These are phyloP conservation scores for Cytidiella melzeri DNA, from an alignment of 768 basidiomycete genomes.

Conservation along the genomic window DNA sequence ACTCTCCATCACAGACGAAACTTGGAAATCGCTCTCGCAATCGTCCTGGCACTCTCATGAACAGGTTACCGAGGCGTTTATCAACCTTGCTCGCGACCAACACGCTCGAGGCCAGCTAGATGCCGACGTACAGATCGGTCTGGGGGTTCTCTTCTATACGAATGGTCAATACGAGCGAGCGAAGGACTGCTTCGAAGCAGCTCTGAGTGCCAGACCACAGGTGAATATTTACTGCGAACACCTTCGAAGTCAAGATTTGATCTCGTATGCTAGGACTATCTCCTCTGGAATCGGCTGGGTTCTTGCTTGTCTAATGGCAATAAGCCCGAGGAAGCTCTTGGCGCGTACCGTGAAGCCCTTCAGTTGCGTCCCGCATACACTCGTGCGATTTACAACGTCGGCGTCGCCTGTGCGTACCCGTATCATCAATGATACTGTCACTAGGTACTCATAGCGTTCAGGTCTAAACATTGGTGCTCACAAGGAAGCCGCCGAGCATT, in stretches of 20 bases:
- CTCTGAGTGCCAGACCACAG: slow-evolving; percentile 71
- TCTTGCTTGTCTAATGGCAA: slow-evolving; percentile 92
- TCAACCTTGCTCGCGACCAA: slow-evolving; percentile 77
- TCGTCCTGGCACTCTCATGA: slow-evolving; percentile 80
- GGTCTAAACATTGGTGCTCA: slow-evolving; percentile 94
- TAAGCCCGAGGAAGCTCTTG: slow-evolving; percentile 89
- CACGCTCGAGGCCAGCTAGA: slow-evolving; percentile 67
- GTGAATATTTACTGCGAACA: no score
- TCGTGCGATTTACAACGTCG: slow-evolving; percentile 95
- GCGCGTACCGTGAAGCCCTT: slow-evolving; percentile 86
- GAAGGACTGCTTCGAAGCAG: slow-evolving; percentile 91
- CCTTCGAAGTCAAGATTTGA: background rate
- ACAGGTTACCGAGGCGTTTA: slow-evolving; percentile 75
- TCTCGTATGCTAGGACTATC: slow-evolving; percentile 58
- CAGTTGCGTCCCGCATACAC: slow-evolving; percentile 92
- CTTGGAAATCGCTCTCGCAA: slow-evolving; percentile 45
- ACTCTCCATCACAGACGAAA: slow-evolving; percentile 47
- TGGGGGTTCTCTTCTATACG: slow-evolving; percentile 91
- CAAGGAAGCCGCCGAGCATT: slow-evolving; percentile 95
- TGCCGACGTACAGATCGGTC: slow-evolving; percentile 87
- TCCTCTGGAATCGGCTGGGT: slow-evolving; percentile 93
- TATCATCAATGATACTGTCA: background rate
- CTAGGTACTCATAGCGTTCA: slow-evolving; percentile 25
- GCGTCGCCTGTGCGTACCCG: slow-evolving; percentile 82
- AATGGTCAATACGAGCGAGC: slow-evolving; percentile 82